These are phyloP conservation scores for Eimeria falciformis DNA, from an alignment of 169 alveolate genomes.

Conservation along the genomic window DNA sequence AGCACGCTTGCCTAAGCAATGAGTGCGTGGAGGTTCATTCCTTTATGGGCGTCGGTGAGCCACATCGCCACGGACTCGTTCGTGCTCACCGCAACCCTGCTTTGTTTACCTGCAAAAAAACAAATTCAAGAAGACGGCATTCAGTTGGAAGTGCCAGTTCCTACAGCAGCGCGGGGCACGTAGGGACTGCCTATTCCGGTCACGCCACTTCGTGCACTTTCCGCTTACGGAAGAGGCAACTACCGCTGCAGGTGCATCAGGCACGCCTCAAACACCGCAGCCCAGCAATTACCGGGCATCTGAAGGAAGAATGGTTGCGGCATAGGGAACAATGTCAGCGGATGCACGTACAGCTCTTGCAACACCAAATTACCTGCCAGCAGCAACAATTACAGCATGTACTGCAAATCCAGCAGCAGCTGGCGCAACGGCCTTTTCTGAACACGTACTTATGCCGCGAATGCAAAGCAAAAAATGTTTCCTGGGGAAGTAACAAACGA, in stretches of 20 bases:
- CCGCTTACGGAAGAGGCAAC: too few species aligned
- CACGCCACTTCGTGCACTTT: too few species aligned
- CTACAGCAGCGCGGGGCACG: neutral
- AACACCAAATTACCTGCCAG: constrained; percentile 39
- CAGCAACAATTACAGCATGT: constrained; percentile 25
- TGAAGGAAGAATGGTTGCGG: constrained; percentile 22
- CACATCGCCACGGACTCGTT: neutral
- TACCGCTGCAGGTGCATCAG: too few species aligned
- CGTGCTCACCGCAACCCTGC: neutral
- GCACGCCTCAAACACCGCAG: neutral
- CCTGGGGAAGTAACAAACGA: neutral
- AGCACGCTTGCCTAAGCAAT: too few species aligned
- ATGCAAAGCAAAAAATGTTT: neutral
- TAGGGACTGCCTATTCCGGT: neutral
- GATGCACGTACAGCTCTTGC: constrained; percentile 29
- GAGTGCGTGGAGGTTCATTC: too few species aligned
- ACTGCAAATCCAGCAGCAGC: constrained; percentile 48
- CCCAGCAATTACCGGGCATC: neutral
- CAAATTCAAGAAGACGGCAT: neutral
- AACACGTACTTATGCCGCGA: neutral
- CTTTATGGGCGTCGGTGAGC: too few species aligned
- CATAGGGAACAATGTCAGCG: constrained; percentile 22
- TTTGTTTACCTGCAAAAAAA: neutral
- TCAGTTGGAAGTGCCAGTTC: neutral
- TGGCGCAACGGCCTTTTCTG: neutral